These are phyloP conservation scores for Corchorus olitorius DNA, from an alignment of 345 rosid species.

Conservation along the genomic window DNA sequence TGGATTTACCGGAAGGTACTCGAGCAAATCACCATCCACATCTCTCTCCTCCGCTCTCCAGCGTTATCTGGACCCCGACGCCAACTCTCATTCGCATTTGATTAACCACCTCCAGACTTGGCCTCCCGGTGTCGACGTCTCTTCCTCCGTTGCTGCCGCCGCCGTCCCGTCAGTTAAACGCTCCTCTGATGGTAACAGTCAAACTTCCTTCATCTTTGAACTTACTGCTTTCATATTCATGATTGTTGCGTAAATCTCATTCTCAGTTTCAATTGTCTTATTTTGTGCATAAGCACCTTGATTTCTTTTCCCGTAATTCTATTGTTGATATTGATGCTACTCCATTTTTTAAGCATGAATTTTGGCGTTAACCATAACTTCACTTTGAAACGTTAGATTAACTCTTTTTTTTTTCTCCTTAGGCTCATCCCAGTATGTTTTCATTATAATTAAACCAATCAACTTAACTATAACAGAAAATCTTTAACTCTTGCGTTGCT, in stretches of 20 bases:
- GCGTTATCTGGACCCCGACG: conserved; percentile 11
- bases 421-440: background rate
- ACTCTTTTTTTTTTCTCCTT: conserved; percentile 1
- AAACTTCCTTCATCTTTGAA: background rate
- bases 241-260: background rate
- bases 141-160: conserved; percentile 38
- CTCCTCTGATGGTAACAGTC: conserved; percentile 52
- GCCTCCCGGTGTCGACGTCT: conserved; percentile 45
- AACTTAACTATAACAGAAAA: background rate
- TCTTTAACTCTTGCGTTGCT: background rate
- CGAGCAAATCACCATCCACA: conserved; percentile 32
- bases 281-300: background rate
- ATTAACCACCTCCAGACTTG: conserved; percentile 34
- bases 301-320: background rate
- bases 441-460: background rate
- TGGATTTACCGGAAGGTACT: conserved; percentile 38
- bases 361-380: background rate
- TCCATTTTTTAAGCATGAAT: background rate
- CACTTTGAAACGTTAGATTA: background rate
- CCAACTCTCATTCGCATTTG: conserved; percentile 36
- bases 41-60: conserved; percentile 24
- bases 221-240: background rate
- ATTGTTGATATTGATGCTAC: background rate
- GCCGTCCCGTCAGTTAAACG: conserved; percentile 53
- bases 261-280: background rate